phyloP scores from a whole-genome alignment of 2,329 filamentous ascomycete species.

The Uncinocarpus reesii region DNA sequence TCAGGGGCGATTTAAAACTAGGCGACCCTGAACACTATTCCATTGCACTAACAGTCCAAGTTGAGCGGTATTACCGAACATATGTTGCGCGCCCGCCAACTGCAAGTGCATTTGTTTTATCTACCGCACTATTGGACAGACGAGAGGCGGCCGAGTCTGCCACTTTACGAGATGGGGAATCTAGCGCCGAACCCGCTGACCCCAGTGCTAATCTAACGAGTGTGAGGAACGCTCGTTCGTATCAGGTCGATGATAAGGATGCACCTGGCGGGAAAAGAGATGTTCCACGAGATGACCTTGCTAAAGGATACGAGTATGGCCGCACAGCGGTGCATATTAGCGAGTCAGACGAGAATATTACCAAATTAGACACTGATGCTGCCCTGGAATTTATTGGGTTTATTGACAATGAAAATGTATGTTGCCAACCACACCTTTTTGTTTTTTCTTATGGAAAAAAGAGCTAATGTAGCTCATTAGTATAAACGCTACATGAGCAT shows the following conservation, averaged over 20 bases:
- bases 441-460: conserved; percentile 7
- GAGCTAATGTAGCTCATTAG: conserved; percentile 31
- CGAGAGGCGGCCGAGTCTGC: conserved; percentile 46
- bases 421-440: conserved; percentile 16
- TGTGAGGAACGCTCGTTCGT: conserved; percentile 68
- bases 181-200: conserved; percentile 26
- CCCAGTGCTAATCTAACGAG: conserved; percentile 47
- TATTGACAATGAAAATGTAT: conserved; percentile 58
- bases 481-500: conserved; percentile 79
- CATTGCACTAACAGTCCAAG: conserved; percentile 66
- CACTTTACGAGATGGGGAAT: conserved; percentile 34
- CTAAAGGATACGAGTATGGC: conserved; percentile 92
- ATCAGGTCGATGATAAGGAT: conserved; percentile 65
- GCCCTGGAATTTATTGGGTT: conserved; percentile 80
- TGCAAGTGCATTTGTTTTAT: conserved; percentile 64
- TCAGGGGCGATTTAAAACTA: conserved; percentile 67
- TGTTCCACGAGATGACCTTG: conserved; percentile 69
- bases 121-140: conserved; percentile 35
- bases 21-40: conserved; percentile 66
- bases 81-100: conserved; percentile 63
- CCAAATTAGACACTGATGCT: conserved; percentile 68
- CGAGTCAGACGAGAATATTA: conserved; percentile 75
- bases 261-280: conserved; percentile 71
- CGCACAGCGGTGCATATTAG: conserved; percentile 83
- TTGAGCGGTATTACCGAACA: conserved; percentile 84